phyloP scores from a whole-genome alignment of 2,329 filamentous ascomycete species.

The Endoconidiophora polonica region DNA sequence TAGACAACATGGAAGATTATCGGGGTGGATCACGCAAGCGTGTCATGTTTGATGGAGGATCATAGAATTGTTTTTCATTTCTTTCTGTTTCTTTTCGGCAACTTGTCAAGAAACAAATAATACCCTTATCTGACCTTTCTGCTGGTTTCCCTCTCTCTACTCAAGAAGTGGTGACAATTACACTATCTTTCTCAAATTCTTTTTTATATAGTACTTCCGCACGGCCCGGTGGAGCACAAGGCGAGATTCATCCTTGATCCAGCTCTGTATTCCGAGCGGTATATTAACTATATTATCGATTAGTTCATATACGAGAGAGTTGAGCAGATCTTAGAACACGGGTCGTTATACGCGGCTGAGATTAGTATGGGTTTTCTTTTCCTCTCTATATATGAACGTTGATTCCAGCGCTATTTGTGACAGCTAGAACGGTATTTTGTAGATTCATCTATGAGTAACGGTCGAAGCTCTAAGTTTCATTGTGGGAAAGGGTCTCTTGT shows the following conservation, averaged over 20 bases:
- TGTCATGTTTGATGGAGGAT: conserved; percentile 32
- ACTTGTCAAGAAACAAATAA: not conserved
- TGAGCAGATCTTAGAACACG: conserved; percentile 10
- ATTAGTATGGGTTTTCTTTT: conserved; percentile 13
- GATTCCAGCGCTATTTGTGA: no score
- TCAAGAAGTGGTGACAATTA: not conserved
- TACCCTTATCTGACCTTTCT: conserved; percentile 3
- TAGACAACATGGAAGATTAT: conserved; percentile 37
- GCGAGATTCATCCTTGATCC: conserved; percentile 51
- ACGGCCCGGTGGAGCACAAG: conserved; percentile 63
- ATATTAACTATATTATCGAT: conserved; percentile 27
- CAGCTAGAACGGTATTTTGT: no score
- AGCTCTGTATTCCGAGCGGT: conserved; percentile 63
- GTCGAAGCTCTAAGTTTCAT: no score
- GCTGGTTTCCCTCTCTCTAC: not conserved
- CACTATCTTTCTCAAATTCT: conserved; percentile 16
- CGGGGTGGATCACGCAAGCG: conserved; percentile 32
- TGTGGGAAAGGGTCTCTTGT: no score
- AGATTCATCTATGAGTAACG: no score
- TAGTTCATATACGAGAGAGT: not conserved
- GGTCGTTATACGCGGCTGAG: conserved; percentile 12
- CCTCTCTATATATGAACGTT: no score
- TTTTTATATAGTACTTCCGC: conserved; percentile 27
- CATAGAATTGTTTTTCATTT: conserved; percentile 9
- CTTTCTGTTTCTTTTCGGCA: not conserved